A percentile compares a stretch with the other conserved stretches of the same genome.
These are phyloP conservation scores for Bipolaris victoriae DNA, from an alignment of 2,329 filamentous ascomycete species.

Conservation along the genomic window DNA sequence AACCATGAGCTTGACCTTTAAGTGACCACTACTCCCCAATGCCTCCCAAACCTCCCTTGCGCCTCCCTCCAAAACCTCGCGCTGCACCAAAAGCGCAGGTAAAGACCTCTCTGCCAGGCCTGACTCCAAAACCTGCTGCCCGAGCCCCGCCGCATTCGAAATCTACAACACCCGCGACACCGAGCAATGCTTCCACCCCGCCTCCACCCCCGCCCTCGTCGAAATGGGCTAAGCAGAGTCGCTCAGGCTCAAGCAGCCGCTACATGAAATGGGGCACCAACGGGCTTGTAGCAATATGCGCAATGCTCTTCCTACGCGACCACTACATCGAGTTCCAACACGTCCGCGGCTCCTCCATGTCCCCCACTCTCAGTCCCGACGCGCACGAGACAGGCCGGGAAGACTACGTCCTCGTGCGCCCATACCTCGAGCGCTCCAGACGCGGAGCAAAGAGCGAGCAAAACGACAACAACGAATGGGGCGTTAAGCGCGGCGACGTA, in stretches of 20 bases:
- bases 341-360: conserved; percentile 53
- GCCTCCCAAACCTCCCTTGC: conserved; percentile 35
- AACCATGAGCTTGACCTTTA: background rate
- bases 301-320: conserved; percentile 49
- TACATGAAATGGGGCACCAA: conserved; percentile 21
- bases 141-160: conserved; percentile 9
- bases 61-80: conserved; percentile 17
- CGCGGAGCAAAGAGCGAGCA: background rate
- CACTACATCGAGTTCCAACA: conserved; percentile 46
- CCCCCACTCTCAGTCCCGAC: conserved; percentile 53
- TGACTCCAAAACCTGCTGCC: conserved; percentile 2
- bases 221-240: conserved; percentile 12
- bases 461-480: background rate
- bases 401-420: conserved; percentile 50
- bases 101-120: background rate
- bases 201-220: conserved; percentile 8
- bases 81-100: conserved; percentile 7
- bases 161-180: conserved; percentile 4
- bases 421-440: conserved; percentile 11
- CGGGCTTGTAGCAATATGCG: conserved; percentile 21
- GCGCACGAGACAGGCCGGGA: conserved; percentile 48
- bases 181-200: conserved; percentile 6
- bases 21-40: conserved; percentile 13
- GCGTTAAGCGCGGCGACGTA: conserved; percentile 52
- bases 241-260: conserved; percentile 16